phyloP scores from a whole-genome alignment of 2,329 filamentous ascomycete species.

The Neofusicoccum laricinum region DNA sequence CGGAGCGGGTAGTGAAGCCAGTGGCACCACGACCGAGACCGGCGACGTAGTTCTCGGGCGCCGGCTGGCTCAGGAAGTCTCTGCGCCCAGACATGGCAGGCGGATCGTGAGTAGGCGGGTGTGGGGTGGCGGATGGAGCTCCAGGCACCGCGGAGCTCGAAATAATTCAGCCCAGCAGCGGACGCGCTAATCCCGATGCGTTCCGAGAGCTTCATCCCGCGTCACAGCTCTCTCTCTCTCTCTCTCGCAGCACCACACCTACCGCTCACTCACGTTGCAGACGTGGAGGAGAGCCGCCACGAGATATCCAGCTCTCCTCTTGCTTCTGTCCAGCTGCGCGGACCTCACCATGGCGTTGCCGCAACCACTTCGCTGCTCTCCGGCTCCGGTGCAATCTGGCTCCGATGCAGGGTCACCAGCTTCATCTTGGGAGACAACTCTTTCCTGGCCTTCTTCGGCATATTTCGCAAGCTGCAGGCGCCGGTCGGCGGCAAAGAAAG shows the following conservation, averaged over 20 bases:
- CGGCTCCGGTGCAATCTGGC: background rate
- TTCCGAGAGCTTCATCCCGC: background rate
- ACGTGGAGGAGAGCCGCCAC: no score
- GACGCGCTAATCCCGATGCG: background rate
- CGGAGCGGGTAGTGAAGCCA: slow-evolving; percentile 94
- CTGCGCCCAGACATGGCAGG: slow-evolving; percentile 60
- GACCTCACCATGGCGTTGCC: no score
- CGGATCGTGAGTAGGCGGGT: background rate
- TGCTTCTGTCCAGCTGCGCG: background rate
- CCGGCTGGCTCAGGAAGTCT: slow-evolving; percentile 84
- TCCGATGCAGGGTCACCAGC: background rate
- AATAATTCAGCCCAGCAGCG: slow-evolving; percentile 5
- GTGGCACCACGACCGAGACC: slow-evolving; percentile 97
- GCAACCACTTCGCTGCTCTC: no score
- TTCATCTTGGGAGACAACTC: no score
- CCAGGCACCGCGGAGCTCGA: background rate
- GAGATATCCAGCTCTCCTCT: no score
- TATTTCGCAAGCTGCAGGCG: no score
- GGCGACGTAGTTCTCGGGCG: slow-evolving; percentile 68
- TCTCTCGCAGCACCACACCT: no score
- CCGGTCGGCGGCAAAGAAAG: no score
- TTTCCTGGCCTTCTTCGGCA: no score
- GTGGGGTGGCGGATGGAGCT: slow-evolving; percentile 9
- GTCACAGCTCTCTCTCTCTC: background rate
- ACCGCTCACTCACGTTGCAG: no score